Percentiles rank a stretch among this genome's conserved stretches.
Conservation (phyloP, 2,329 filamentous ascomycete species). For the Chaetomium strumarium region DNA sequence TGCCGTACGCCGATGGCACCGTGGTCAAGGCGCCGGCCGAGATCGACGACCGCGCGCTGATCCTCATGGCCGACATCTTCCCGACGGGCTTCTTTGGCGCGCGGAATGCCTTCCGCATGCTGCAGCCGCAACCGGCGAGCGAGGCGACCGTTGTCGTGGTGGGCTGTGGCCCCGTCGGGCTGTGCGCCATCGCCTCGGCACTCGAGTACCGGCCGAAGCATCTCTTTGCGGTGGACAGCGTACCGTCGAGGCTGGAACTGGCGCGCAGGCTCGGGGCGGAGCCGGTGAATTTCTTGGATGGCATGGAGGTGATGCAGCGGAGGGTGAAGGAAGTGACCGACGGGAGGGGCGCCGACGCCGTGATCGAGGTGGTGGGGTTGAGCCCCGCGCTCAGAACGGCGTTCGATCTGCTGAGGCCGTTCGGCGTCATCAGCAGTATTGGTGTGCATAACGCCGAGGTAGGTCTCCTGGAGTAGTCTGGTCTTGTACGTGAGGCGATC, state of each 20-base stretch:
- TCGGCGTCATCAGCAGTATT: constrained; percentile 67
- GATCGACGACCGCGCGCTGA: constrained; percentile 67
- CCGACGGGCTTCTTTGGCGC: constrained; percentile 82
- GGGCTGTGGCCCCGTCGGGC: constrained; percentile 78
- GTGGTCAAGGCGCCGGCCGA: constrained; percentile 66
- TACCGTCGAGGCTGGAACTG: constrained; percentile 66
- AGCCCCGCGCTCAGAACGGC: constrained; percentile 63
- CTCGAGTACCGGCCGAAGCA: constrained; percentile 69
- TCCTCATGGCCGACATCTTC: constrained; percentile 92
- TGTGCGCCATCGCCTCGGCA: constrained; percentile 76
- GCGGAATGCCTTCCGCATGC: constrained; percentile 65
- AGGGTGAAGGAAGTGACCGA: constrained; percentile 69
- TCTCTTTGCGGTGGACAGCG: constrained; percentile 72
- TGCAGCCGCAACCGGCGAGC: constrained; percentile 45
- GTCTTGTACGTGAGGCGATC: not conserved
- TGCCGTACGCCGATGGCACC: constrained; percentile 76
- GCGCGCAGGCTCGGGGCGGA: constrained; percentile 73
- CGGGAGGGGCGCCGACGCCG: constrained; percentile 77
- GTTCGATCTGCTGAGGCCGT: constrained; percentile 66
- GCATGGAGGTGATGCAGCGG: constrained; percentile 54
- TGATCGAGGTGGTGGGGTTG: constrained; percentile 72
- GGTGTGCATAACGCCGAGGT: constrained; percentile 71
- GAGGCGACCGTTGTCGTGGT: constrained; percentile 72
- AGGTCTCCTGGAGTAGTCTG: constrained; percentile 19
- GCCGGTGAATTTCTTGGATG: constrained; percentile 70